Percentiles rank a stretch among this genome's conserved stretches.
phyloP scores from a whole-genome alignment of 1,284 basidiomycete species.

The Somion occarium region DNA sequence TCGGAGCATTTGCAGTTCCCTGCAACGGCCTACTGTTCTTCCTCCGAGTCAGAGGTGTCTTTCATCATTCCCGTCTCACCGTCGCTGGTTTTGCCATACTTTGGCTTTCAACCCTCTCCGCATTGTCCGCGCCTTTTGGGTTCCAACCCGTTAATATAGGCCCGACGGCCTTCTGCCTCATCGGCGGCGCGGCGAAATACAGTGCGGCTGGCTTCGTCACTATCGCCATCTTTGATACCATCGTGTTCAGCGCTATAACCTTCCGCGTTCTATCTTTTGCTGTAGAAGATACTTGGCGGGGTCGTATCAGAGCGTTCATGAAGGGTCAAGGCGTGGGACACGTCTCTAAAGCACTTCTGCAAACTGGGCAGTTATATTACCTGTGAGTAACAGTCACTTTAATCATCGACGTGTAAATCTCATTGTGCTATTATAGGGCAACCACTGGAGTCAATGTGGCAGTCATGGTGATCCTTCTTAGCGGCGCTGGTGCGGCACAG shows the following conservation, averaged over 20 bases:
- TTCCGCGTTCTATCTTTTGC: background rate
- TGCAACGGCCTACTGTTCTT: slow-evolving; percentile 5
- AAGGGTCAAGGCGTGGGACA: slow-evolving; percentile 3
- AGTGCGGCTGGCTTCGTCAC: background rate
- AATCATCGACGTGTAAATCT: background rate
- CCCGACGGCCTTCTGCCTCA: background rate
- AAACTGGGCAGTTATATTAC: slow-evolving; percentile 1
- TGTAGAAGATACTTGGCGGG: background rate
- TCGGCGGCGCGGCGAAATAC: background rate
- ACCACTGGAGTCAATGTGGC: slow-evolving; percentile 3
- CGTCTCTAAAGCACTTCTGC: slow-evolving; percentile 1
- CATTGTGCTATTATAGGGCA: background rate
- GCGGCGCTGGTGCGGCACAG: background rate
- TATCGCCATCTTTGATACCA: background rate
- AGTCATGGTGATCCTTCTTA: background rate
- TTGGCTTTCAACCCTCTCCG: background rate
- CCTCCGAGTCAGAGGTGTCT: slow-evolving; percentile 2
- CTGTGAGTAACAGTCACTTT: slow-evolving; percentile 1
- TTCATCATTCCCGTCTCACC: background rate
- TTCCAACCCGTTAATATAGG: background rate
- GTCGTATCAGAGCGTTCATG: background rate
- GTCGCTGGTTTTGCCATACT: background rate
- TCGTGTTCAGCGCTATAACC: slow-evolving; percentile 3
- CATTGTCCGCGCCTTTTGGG: slow-evolving; percentile 5
- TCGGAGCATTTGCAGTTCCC: background rate